Evolutionary conservation across 2,329 filamentous ascomycete species (phyloP).

Genomic region (Verticillium dahliae): DNA sequence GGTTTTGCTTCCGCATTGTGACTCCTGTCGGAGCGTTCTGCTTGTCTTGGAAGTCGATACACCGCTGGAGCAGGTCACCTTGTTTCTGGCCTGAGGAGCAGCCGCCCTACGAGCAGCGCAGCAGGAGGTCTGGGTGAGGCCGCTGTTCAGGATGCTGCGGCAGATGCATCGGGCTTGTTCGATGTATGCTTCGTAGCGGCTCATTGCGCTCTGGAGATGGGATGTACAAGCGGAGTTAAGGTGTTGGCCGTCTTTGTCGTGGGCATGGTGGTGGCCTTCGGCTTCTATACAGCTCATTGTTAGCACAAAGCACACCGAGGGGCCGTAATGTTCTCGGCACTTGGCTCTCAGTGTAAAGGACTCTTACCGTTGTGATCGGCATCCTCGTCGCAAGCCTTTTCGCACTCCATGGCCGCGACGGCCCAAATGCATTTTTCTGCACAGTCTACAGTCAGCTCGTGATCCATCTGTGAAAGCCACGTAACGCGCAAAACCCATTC

Average conservation of each 20-base stretch:
- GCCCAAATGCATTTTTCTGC: slow-evolving; percentile 24
- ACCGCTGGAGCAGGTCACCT: neutral
- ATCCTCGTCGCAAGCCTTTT: slow-evolving; percentile 19
- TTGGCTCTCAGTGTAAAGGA: neutral
- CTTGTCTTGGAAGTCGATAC: neutral
- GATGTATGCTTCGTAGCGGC: slow-evolving; percentile 27
- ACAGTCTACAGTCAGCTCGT: neutral
- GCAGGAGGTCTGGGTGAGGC: slow-evolving; percentile 15
- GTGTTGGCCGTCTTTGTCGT: slow-evolving; percentile 19
- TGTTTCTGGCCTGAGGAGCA: neutral
- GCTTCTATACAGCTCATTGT: slow-evolving; percentile 2
- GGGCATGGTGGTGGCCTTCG: slow-evolving; percentile 16
- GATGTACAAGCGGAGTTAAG: slow-evolving; percentile 20
- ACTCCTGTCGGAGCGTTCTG: neutral
- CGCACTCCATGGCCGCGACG: slow-evolving; percentile 21
- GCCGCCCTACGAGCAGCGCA: slow-evolving; percentile 10
- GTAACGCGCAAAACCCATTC: too few species aligned
- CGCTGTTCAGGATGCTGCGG: slow-evolving; percentile 22
- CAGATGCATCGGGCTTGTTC: slow-evolving; percentile 30
- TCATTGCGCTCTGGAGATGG: slow-evolving; percentile 24
- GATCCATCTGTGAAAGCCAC: too few species aligned
- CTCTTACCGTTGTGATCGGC: slow-evolving; percentile 15
- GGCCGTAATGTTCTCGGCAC: too few species aligned
- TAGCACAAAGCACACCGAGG: neutral
- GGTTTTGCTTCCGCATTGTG: neutral